Evolutionary conservation across 768 basidiomycete genomes (phyloP), one percentile per base, ranked within the genome.

Genomic region (Mycena chlorophos): DNA sequence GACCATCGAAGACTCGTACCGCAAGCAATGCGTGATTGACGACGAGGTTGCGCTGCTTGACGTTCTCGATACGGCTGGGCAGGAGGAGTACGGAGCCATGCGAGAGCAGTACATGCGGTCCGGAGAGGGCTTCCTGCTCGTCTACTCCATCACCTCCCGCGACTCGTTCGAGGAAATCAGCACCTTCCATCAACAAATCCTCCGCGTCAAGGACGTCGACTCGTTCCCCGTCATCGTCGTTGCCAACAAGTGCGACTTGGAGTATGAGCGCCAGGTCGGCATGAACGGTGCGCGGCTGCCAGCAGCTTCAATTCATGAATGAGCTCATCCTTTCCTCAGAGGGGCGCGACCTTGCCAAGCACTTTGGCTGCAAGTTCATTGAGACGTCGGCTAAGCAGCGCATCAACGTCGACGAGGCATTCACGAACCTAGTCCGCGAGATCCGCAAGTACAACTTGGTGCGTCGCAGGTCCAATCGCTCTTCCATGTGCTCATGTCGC

Each of bases 1-100:
- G 22, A 97, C 94, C 29, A 97, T 97, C 65, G 95, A 95, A 94
- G 94, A 98, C 69, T 97, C 94, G 42, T 98, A 98, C 76, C 82
- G 96, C 62, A 98, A 97, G 71, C 94, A 97, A 69, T 95, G 93
- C 60, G 88, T 96, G 29, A 94, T 98, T 62, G 95, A 98, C 73
- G 95, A 96, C n/a, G 93, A 98, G 72, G 92, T 97, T n/a, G 94
- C 94, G 19, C 80, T 97, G 48, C 85, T 97, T 54, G 95, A 98
- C 69, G 95, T 98, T 51, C 84, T 98, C 59, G 95, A 97, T 75
- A 98, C 95, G 16, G 95, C 95, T 51, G 95, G 95, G 30, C 95
- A 98, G 72, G 96, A 98, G 72, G 96, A 98, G 79, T 98, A 98
- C 66, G 92, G 92, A 93, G 96, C 96, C 22, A 98, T 98, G 96